Evolutionary conservation across 768 basidiomycete species (phyloP).

Genomic region (Calocera cornea): DNA sequence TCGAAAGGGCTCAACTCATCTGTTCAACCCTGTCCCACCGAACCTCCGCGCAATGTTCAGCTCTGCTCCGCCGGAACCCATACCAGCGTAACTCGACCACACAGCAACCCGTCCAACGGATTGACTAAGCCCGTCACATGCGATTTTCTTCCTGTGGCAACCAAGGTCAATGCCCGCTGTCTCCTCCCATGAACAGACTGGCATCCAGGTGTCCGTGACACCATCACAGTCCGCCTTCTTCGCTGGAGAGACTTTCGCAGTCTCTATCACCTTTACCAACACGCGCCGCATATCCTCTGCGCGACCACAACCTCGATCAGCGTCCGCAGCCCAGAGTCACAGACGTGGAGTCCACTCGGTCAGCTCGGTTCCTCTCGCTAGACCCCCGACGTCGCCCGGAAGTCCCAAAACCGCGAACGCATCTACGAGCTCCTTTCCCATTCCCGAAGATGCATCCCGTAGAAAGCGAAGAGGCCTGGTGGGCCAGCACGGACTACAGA

Average conservation of each 20-base stretch:
- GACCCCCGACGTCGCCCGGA: constrained; percentile 73
- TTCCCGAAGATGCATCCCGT: not conserved
- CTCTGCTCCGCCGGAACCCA: no score
- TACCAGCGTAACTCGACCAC: no score
- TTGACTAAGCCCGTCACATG: no score
- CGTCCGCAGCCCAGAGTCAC: constrained; percentile 26
- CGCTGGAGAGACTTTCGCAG: constrained; percentile 77
- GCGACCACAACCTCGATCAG: constrained; percentile 20
- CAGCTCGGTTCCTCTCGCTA: constrained; percentile 65
- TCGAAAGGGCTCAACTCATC: no score
- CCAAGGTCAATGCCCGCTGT: not conserved
- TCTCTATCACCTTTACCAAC: constrained; percentile 79
- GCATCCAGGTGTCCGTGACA: constrained; percentile 25
- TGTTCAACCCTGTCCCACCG: no score
- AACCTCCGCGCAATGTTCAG: no score
- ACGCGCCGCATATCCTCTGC: constrained; percentile 42
- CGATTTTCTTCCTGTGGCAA: not conserved
- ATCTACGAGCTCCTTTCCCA: not conserved
- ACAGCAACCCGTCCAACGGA: no score
- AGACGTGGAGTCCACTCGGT: constrained; percentile 67
- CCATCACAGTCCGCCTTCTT: constrained; percentile 85
- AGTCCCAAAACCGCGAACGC: constrained; percentile 29
- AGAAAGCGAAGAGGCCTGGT: not conserved
- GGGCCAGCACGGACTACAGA: not conserved
- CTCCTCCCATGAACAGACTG: not conserved